Evolutionary conservation across 495 filamentous ascomycete species (phyloP).

Genomic region (Cercophora scortea): DNA sequence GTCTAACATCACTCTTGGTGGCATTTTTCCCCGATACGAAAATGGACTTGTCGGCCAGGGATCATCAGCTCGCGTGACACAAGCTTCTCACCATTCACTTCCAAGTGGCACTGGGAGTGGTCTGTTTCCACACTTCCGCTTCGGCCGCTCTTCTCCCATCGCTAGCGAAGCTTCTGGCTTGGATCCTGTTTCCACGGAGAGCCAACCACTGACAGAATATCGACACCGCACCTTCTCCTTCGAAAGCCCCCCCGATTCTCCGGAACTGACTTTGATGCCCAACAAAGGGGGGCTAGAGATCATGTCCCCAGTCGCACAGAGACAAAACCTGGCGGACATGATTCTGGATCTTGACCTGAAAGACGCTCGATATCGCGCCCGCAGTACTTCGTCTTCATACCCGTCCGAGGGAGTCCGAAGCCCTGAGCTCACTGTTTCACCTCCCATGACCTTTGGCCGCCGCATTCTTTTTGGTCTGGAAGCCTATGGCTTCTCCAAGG

Average conservation of each 20-base stretch:
- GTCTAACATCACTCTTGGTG: neutral
- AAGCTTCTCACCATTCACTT: too few relatives aligned
- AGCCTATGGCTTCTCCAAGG: conserved; percentile 1
- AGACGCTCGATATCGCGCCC: neutral
- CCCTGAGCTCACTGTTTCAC: conserved; percentile 13
- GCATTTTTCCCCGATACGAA: neutral
- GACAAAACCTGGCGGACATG: neutral
- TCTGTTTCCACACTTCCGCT: neutral
- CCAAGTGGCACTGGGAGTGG: neutral
- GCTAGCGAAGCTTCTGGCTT: neutral
- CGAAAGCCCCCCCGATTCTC: conserved; percentile 10
- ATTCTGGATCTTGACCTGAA: neutral
- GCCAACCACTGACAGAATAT: neutral
- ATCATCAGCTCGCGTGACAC: neutral
- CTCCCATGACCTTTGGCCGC: conserved; percentile 16
- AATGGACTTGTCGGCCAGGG: neutral
- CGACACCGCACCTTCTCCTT: conserved; percentile 11
- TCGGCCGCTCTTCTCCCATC: neutral
- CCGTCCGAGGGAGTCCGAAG: conserved; percentile 17
- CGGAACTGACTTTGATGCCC: conserved; percentile 2
- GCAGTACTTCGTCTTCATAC: conserved; percentile 20
- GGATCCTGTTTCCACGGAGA: neutral
- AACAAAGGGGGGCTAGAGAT: conserved; percentile 7
- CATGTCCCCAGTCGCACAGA: neutral
- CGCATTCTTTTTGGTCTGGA: conserved; percentile 9